Conservation (phyloP, 257 asterid species). For the Nicotiana otophora region DNA sequence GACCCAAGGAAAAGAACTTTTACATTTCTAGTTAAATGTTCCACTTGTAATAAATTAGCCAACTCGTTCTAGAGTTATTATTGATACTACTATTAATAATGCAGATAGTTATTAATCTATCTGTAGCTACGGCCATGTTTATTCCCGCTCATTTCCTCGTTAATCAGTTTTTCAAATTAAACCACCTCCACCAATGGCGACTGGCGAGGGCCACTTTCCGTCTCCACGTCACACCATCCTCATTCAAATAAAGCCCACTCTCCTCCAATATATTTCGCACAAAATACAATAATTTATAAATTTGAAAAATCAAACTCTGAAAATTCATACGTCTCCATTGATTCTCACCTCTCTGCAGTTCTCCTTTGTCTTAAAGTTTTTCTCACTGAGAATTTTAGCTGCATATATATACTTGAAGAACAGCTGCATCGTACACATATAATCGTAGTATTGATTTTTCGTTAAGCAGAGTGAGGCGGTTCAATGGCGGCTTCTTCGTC, state of each 20-base stretch:
- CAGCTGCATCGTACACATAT: not conserved
- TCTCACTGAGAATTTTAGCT: not conserved
- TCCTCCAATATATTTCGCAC: not conserved
- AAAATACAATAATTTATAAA: not conserved
- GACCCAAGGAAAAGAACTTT: not conserved
- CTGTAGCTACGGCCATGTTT: not conserved
- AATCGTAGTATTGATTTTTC: not conserved
- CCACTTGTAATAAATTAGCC: not conserved
- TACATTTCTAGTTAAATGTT: not conserved
- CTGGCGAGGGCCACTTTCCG: not conserved
- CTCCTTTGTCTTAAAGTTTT: not conserved
- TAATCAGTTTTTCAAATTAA: conserved; percentile 5
- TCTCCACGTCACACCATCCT: not conserved
- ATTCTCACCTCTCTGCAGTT: not conserved
- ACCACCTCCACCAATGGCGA: not conserved
- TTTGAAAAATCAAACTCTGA: conserved; percentile 5
- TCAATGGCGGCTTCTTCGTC: conserved; percentile 84
- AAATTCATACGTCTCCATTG: conserved; percentile 15
- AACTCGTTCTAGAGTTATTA: not conserved
- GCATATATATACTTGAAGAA: not conserved
- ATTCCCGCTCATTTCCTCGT: not conserved
- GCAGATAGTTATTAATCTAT: too few species aligned
- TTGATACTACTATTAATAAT: too few species aligned
- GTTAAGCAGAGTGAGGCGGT: conserved; percentile 12
- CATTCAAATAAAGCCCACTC: not conserved